phyloP scores from a whole-genome alignment of 2,329 filamentous ascomycete genomes.

The Hymenoscyphus occultus region DNA sequence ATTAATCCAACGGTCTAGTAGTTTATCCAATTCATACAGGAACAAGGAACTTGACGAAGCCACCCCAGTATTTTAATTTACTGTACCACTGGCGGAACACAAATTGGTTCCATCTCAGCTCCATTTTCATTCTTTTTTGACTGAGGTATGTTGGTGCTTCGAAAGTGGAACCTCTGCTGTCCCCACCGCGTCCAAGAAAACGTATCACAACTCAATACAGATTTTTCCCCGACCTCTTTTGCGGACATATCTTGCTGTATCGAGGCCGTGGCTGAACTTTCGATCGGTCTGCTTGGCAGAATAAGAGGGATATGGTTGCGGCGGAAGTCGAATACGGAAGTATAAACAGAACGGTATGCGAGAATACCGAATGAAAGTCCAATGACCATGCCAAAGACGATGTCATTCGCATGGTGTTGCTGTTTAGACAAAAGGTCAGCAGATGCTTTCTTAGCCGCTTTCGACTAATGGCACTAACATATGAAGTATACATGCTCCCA shows the following conservation, averaged over 20 bases:
- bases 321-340: slow-evolving; percentile 64
- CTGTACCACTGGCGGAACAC: neutral
- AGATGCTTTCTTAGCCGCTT: neutral
- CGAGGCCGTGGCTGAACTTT: neutral
- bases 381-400: slow-evolving; percentile 60
- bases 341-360: slow-evolving; percentile 63
- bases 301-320: slow-evolving; percentile 44
- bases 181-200: neutral
- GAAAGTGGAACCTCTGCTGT: neutral
- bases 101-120: neutral
- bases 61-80: neutral
- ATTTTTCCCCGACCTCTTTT: neutral
- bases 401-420: slow-evolving; percentile 71
- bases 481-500: slow-evolving; percentile 60
- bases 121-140: neutral
- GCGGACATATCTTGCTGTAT: neutral
- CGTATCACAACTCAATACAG: neutral
- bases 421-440: slow-evolving; percentile 32
- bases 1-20: neutral
- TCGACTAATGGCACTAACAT: slow-evolving; percentile 21
- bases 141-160: neutral
- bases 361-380: slow-evolving; percentile 61
- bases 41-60: neutral
- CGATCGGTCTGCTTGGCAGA: neutral
- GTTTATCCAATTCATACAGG: neutral